Percentiles rank a stretch among this genome's conserved stretches.
phyloP scores from a whole-genome alignment of 345 rosid genomes.

The Alliaria petiolata region DNA sequence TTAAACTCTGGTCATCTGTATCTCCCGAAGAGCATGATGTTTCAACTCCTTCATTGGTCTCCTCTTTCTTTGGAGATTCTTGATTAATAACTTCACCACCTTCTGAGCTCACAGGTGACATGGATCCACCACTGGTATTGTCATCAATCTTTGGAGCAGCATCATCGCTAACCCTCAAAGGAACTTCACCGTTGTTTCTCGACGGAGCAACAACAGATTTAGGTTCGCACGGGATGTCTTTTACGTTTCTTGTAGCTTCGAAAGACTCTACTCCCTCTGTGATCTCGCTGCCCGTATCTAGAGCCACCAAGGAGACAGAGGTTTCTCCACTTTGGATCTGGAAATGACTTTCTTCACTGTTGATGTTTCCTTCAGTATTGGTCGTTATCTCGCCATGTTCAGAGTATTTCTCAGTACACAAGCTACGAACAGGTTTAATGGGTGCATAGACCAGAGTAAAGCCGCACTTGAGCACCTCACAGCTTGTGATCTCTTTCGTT shows the following conservation, averaged over 20 bases:
- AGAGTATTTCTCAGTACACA: not conserved
- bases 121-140: not conserved
- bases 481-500: not conserved
- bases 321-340: too few species aligned
- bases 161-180: not conserved
- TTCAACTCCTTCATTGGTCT: not conserved
- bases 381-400: not conserved
- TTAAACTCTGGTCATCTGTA: not conserved
- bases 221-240: too few species aligned
- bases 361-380: too few species aligned
- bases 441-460: slow-evolving; percentile 19
- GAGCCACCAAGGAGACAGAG: too few species aligned
- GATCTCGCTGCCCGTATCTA: too few species aligned
- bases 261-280: too few species aligned
- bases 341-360: too few species aligned
- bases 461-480: slow-evolving; percentile 10
- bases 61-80: not conserved
- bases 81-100: not conserved
- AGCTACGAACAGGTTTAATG: slow-evolving; percentile 1
- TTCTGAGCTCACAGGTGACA: not conserved
- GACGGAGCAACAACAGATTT: too few species aligned
- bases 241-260: too few species aligned
- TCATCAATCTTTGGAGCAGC: not conserved
- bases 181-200: too few species aligned
- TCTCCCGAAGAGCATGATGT: not conserved